Base-by-base conservation (phyloP, 805 yeast genomes). In the Yarrowia alimentaria region DNA sequence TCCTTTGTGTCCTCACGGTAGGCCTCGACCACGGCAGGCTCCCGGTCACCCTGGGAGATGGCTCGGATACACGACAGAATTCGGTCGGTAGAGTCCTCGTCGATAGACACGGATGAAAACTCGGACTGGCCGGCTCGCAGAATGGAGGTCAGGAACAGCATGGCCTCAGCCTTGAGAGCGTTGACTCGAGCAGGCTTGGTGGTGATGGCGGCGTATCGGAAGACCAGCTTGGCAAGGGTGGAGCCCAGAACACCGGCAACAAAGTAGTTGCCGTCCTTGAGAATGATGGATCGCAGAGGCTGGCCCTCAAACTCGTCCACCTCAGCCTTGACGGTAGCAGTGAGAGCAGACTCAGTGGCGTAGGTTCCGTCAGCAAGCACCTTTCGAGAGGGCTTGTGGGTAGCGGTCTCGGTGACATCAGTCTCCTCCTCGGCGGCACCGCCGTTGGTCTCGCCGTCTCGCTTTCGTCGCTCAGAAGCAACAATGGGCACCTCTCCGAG, bases 331-430 rank as follows among this genome's bases (percentile, higher is more conserved):
- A 57, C 34, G 50, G 53, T 37, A 16, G 61, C 61, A 12, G 84
- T 84, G 53, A 83, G 69, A 0, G 95, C 93, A 56, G 80, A 79
- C 68, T 93, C 99, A 32, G 96, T 86, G 21, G 99, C 99, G 68
- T 93, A 93, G 0, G 99, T 93, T 60, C 99, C 99, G 70, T 93
- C 99, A n/a, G 99, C 96, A 57, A 93, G 75, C 54, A 93, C 83
- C 54, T 84, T 82, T 35, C 86, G 86, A 29, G 58, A 56, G 53
- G 71, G 65, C 24, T 56, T 58, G 47, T 64, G 53, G 45, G 66
- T 61, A 8, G 59, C 58, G 10, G 51, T 55, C 26, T 68, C 64
- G 29, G 71, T 74, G 17, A 62, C 64, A 25, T 66, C 64, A 9
- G 64, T 70, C 5, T 58, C 68, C 3, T 64, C 69, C 6, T 68